phyloP scores from a whole-genome alignment of 225 moss, liverwort and hornwort genomes.

The Pseudisothecium myosuroides region DNA sequence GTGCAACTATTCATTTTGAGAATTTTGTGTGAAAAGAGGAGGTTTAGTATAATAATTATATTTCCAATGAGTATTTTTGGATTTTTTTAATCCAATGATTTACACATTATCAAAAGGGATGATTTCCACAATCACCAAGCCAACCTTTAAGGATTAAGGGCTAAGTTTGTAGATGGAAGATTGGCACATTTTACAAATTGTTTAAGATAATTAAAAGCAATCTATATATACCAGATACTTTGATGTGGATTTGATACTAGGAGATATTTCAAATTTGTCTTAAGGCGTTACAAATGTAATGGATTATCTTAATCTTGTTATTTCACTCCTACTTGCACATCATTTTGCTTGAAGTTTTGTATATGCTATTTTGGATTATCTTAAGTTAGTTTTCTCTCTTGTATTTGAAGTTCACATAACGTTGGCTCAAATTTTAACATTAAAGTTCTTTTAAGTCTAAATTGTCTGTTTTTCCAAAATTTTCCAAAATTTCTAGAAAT shows the following conservation, averaged over 20 bases:
- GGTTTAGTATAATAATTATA: too few relatives aligned
- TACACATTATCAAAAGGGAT: too few relatives aligned
- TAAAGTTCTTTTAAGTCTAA: accelerated
- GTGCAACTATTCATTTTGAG: too few relatives aligned
- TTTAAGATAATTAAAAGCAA: neutral
- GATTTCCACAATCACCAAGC: too few relatives aligned
- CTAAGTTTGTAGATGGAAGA: neutral
- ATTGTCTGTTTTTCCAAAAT: neutral
- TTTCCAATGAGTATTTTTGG: too few relatives aligned
- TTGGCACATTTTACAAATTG: neutral
- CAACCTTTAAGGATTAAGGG: neutral
- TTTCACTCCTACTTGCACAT: neutral
- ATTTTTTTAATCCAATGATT: too few relatives aligned
- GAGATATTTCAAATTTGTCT: neutral
- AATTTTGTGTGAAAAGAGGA: too few relatives aligned
- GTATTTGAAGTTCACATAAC: too few relatives aligned
- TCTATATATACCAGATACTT: neutral
- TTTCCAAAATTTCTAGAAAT: neutral
- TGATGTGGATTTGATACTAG: neutral
- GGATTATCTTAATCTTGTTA: neutral
- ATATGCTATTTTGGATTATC: too few relatives aligned
- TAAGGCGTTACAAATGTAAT: neutral
- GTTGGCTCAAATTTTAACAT: neutral
- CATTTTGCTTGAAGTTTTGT: neutral
- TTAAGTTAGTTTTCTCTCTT: too few relatives aligned